These are phyloP conservation scores for Xylaria sp. DNA, from an alignment of 2,329 filamentous ascomycete species.

Conservation along the genomic window DNA sequence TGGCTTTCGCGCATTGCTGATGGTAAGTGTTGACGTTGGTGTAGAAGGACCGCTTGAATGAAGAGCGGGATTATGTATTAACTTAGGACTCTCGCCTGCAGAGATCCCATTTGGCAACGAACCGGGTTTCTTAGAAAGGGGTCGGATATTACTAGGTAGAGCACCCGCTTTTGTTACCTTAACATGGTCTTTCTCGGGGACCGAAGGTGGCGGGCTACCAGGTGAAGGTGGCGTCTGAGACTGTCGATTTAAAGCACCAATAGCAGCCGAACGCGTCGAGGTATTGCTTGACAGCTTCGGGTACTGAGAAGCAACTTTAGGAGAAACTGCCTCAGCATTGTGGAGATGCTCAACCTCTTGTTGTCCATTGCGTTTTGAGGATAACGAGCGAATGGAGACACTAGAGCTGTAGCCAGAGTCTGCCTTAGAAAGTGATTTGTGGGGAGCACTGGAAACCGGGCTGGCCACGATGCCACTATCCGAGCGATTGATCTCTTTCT, in stretches of 20 bases:
- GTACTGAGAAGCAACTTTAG: constrained; percentile 1
- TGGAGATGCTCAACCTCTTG: constrained; percentile 42
- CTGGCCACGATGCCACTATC: constrained; percentile 64
- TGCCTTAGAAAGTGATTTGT: constrained; percentile 62
- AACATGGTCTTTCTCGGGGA: constrained; percentile 51
- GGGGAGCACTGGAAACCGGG: constrained; percentile 55
- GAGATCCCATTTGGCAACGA: neutral
- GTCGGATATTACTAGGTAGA: neutral
- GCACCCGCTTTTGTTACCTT: neutral
- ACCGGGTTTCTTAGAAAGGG: neutral
- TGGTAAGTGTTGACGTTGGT: constrained; percentile 49
- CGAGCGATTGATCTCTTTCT: constrained; percentile 49
- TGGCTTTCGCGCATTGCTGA: constrained; percentile 51
- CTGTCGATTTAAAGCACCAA: constrained; percentile 4
- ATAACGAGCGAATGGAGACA: constrained; percentile 64
- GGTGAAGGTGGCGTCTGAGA: constrained; percentile 7
- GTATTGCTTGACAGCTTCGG: constrained; percentile 8
- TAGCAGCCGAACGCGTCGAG: neutral
- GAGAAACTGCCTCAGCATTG: constrained; percentile 25
- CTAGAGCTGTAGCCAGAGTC: constrained; percentile 72
- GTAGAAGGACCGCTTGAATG: constrained; percentile 43
- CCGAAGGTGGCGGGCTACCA: constrained; percentile 49
- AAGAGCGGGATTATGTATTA: constrained; percentile 45
- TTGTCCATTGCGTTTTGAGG: constrained; percentile 46
- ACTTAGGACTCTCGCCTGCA: constrained; percentile 32